phyloP scores from a whole-genome alignment of 1,139 yeast genomes.

The Kluyveromyces marxianus region DNA sequence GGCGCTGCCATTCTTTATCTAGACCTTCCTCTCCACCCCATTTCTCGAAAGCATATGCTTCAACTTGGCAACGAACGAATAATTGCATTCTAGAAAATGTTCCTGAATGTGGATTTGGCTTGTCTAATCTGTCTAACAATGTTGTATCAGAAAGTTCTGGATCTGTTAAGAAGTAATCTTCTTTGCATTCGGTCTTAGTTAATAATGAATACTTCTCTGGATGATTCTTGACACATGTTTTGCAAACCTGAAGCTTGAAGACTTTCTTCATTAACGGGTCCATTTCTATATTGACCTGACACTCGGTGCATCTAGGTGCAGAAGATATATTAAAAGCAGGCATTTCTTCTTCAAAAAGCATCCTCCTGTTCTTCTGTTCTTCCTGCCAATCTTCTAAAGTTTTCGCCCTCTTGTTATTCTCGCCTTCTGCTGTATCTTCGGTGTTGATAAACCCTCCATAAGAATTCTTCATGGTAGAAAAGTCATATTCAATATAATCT shows the following conservation, averaged over 20 bases:
- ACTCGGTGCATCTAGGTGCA: conserved; percentile 79
- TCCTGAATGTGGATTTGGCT: conserved; percentile 90
- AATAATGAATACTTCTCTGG: conserved; percentile 87
- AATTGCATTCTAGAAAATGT: conserved; percentile 89
- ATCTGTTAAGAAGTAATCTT: conserved; percentile 86
- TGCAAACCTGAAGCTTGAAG: conserved; percentile 71
- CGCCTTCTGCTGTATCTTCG: conserved; percentile 32
- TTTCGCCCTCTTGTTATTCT: conserved; percentile 31
- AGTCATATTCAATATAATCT: conserved; percentile 87
- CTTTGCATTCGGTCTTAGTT: conserved; percentile 92
- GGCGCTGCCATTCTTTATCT: conserved; percentile 84
- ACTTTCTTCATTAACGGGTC: conserved; percentile 64
- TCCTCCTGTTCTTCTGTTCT: conserved; percentile 40
- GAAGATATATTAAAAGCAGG: conserved; percentile 64
- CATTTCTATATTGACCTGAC: conserved; percentile 64
- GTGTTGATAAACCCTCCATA: conserved; percentile 75
- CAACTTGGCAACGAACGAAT: conserved; percentile 82
- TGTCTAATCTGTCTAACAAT: conserved; percentile 69
- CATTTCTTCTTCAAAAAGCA: conserved; percentile 43
- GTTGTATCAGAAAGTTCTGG: conserved; percentile 74
- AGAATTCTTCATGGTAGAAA: conserved; percentile 81
- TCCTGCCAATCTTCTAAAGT: conserved; percentile 74
- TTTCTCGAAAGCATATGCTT: conserved; percentile 82
- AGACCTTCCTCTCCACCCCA: conserved; percentile 91
- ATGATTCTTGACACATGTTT: conserved; percentile 56